Evolutionary conservation across 2,329 filamentous ascomycete genomes (phyloP).

Genomic region (Alternaria gansuensis): DNA sequence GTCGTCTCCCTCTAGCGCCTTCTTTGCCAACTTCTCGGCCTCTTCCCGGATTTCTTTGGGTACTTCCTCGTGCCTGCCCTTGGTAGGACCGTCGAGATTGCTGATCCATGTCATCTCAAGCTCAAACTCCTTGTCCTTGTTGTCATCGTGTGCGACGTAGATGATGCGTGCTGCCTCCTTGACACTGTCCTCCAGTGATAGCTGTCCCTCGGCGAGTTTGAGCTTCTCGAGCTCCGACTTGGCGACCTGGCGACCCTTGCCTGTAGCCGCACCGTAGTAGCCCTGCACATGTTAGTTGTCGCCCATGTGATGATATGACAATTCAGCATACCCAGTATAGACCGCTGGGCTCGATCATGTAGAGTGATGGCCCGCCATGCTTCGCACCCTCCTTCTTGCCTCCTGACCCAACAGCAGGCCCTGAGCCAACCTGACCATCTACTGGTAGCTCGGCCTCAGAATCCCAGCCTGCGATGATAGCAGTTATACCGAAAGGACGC

Average conservation of each 20-base stretch:
- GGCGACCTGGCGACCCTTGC: constrained; percentile 94
- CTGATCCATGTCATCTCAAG: constrained; percentile 99
- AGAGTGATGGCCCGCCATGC: constrained; percentile 89
- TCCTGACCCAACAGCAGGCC: constrained; percentile 80
- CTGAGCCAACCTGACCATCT: constrained; percentile 87
- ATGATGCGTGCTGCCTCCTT: constrained; percentile 98
- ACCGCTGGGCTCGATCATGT: constrained; percentile 99
- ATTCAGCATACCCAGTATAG: constrained; percentile 78
- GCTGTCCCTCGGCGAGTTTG: constrained; percentile 77
- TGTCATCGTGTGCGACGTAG: constrained; percentile 96
- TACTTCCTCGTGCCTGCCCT: constrained; percentile 91
- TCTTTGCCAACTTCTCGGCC: constrained; percentile 91
- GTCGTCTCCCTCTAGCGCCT: constrained; percentile 85
- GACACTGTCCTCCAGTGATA: constrained; percentile 85
- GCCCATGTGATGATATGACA: background rate
- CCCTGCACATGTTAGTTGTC: constrained; percentile 62
- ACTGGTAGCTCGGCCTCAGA: constrained; percentile 84
- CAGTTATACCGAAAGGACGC: constrained; percentile 94
- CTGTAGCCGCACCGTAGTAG: constrained; percentile 97
- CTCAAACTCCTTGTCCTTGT: constrained; percentile 99
- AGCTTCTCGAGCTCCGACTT: constrained; percentile 99
- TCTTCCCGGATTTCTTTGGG: constrained; percentile 90
- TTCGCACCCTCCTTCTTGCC: constrained; percentile 79
- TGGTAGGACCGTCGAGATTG: constrained; percentile 81
- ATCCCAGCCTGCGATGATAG: constrained; percentile 93